Evolutionary conservation across 1,284 basidiomycete species (phyloP).

Genomic region (Porogramme epimiltina): DNA sequence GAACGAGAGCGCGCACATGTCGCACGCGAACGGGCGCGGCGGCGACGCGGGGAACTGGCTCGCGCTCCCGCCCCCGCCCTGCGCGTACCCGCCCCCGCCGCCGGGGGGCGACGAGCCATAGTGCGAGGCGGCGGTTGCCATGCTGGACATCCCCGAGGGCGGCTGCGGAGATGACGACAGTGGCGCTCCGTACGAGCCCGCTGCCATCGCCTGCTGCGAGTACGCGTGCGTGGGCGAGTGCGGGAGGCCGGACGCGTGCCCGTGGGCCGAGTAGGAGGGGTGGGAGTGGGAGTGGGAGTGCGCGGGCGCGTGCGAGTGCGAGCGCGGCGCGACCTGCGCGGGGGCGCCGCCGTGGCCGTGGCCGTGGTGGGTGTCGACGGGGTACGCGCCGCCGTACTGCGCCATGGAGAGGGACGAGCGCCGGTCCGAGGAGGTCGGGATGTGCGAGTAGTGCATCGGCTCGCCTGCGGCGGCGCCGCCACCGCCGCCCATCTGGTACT

Average conservation of each 20-base stretch:
- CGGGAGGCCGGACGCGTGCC: conserved; percentile 22
- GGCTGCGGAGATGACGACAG: conserved; percentile 27
- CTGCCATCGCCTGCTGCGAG: conserved; percentile 27
- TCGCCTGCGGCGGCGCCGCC: too few species aligned
- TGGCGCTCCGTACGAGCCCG: conserved; percentile 23
- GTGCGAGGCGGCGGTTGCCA: conserved; percentile 27
- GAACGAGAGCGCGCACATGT: conserved; percentile 79
- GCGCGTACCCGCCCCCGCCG: conserved; percentile 27
- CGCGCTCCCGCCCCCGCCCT: conserved; percentile 8
- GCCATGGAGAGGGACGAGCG: conserved; percentile 26
- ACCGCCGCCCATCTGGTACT: conserved; percentile 23
- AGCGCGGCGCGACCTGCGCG: conserved; percentile 11
- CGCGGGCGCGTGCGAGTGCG: conserved; percentile 13
- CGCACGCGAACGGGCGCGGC: conserved; percentile 72
- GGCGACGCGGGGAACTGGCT: conserved; percentile 66
- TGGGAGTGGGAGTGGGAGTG: conserved; percentile 17
- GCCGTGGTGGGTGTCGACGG: conserved; percentile 23
- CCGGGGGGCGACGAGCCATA: conserved; percentile 13
- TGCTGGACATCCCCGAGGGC: conserved; percentile 24
- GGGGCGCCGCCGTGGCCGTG: conserved; percentile 23
- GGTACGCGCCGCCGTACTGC: conserved; percentile 25
- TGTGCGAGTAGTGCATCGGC: conserved; percentile 29
- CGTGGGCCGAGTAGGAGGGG: too few species aligned
- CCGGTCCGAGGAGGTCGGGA: conserved; percentile 23
- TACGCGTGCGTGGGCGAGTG: conserved; percentile 29